These are phyloP conservation scores for Alternaria metachromatica DNA, from an alignment of 2,329 filamentous ascomycete genomes.

Conservation along the genomic window DNA sequence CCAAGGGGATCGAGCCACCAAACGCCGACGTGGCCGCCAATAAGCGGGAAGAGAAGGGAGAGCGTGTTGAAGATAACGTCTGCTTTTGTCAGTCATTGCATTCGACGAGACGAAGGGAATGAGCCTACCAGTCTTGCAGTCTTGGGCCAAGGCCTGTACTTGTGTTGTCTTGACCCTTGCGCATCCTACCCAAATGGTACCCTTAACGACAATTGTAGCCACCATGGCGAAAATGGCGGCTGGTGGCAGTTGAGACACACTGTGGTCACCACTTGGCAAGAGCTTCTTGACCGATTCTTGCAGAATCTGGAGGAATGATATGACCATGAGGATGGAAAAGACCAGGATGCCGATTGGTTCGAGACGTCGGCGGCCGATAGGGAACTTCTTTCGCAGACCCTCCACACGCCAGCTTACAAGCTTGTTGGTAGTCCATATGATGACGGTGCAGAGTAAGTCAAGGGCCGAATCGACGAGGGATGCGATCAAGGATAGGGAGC, in stretches of 20 bases:
- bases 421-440: slow-evolving; percentile 66
- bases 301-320: slow-evolving; percentile 67
- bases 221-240: slow-evolving; percentile 65
- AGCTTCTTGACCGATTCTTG: slow-evolving; percentile 67
- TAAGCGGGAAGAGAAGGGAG: slow-evolving; percentile 67
- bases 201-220: slow-evolving; percentile 65
- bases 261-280: slow-evolving; percentile 57
- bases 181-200: slow-evolving; percentile 66
- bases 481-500: slow-evolving; percentile 66
- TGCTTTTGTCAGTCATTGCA: slow-evolving; percentile 39
- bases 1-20: slow-evolving; percentile 74
- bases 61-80: slow-evolving; percentile 71
- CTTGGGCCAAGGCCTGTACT: slow-evolving; percentile 68
- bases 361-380: slow-evolving; percentile 59
- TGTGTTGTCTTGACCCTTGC: slow-evolving; percentile 67
- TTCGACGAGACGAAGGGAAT: too few species aligned
- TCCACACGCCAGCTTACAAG: slow-evolving; percentile 64
- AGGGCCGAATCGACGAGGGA: slow-evolving; percentile 68
- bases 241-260: slow-evolving; percentile 58
- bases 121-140: slow-evolving; percentile 57
- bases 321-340: slow-evolving; percentile 68
- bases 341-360: slow-evolving; percentile 69
- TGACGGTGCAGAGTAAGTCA: slow-evolving; percentile 66
- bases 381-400: slow-evolving; percentile 61
- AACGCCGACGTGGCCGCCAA: slow-evolving; percentile 63